These are phyloP conservation scores for Cordyceps javanica DNA, from an alignment of 2,329 filamentous ascomycete genomes.

Conservation along the genomic window DNA sequence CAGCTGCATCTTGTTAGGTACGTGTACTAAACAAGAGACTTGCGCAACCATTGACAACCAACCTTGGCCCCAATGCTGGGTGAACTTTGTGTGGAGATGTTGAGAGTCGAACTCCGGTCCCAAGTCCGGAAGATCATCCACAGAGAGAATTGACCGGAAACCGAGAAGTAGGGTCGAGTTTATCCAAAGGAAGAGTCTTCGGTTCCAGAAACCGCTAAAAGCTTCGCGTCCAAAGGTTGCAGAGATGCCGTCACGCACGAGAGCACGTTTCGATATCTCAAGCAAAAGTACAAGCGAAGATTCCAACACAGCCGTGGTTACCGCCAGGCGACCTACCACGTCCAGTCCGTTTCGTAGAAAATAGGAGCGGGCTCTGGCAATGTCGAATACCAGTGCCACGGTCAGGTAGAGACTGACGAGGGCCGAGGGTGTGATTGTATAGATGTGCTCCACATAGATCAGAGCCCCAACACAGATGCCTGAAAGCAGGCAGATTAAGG, in stretches of 20 bases:
- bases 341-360: neutral
- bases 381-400: neutral
- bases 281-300: neutral
- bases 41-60: too few species aligned
- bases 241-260: neutral
- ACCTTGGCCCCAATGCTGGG: neutral
- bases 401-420: neutral
- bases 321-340: neutral
- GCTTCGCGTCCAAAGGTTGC: neutral
- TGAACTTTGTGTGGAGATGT: neutral
- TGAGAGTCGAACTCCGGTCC: neutral
- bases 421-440: neutral
- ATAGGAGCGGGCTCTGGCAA: neutral
- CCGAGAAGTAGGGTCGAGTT: slow-evolving; percentile 4
- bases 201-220: slow-evolving; percentile 1
- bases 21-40: too few species aligned
- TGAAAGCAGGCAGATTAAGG: neutral
- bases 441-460: neutral
- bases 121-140: neutral
- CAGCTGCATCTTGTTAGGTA: too few species aligned
- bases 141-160: neutral
- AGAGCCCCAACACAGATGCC: too few species aligned
- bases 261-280: neutral
- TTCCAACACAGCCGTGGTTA: neutral
- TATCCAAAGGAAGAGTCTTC: neutral